Base-by-base conservation (phyloP, 306 rosid species). In the Vicia faba region DNA sequence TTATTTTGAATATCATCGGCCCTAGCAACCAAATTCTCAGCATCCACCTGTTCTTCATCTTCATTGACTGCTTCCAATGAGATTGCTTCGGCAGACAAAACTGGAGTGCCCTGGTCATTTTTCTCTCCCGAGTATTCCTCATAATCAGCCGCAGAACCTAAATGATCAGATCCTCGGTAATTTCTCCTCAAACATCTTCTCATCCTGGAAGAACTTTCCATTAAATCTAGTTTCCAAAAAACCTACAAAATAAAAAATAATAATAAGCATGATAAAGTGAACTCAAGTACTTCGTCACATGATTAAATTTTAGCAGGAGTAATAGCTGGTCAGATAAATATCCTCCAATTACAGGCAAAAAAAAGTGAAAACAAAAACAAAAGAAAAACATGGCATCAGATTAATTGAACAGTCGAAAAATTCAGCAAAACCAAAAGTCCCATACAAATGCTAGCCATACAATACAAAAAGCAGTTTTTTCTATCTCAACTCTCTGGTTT, bases 171-270 rank as follows among this genome's bases (percentile, higher is more conserved):
- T 26, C 99, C 97, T 72, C 66, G 78, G 56, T 90, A 90, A 74
- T 90, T 93, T 87, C 89, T 88, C 75, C 89, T 85, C 74, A 93
- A 72, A 73, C 96, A 88, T 67, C 50, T 79, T 66, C 97, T 90
- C 99, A 93, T 93, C 81, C 99, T 84, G 5, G 96, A 83, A 66
- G 96, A 88, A 82, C 85, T 88, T 82, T 93, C 99, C 97, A 90
- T 86, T 26, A 88, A 83, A 73, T 90, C 99, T 45, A 93, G 95
- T 85, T 93, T 93, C 99, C 97, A 93, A 70, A 90, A 90, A 64
- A 88, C 92, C 99, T 93, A 84, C 45, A 75, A 60, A 72, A 41
- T n/a, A 35, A 54, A 26, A 26, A 5, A 55, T 63, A 68, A 54
- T 58, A 39, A 54, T 53, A 8, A 75, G 69, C 54, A 65, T 75